Percentiles rank a stretch among this genome's conserved stretches.
Conservation (phyloP, 2,329 filamentous ascomycete species). For the Grosmannia huntii region DNA sequence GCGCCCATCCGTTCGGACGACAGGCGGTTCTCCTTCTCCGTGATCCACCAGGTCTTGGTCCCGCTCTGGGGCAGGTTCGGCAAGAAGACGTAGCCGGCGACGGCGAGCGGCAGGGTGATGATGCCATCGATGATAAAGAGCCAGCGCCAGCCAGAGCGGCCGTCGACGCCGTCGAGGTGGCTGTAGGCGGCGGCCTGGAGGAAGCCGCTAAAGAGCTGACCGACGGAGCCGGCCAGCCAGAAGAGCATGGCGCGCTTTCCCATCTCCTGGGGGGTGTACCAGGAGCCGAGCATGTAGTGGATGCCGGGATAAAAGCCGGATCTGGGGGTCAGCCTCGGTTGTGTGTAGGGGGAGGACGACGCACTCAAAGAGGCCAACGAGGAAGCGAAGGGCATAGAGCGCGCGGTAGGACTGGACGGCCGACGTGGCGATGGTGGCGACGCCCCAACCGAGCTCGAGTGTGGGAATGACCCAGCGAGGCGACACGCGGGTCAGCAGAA, state of each 20-base stretch:
- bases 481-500: slow-evolving; percentile 14
- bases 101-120: slow-evolving; percentile 29
- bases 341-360: slow-evolving; percentile 13
- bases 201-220: slow-evolving; percentile 19
- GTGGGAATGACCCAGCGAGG: slow-evolving; percentile 19
- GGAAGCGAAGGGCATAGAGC: slow-evolving; percentile 36
- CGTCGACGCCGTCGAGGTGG: slow-evolving; percentile 34
- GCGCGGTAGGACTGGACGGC: slow-evolving; percentile 14
- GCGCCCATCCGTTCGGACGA: slow-evolving; percentile 19
- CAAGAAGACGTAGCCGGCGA: slow-evolving; percentile 37
- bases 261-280: slow-evolving; percentile 48
- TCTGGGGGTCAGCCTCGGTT: slow-evolving; percentile 1
- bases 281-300: slow-evolving; percentile 33
- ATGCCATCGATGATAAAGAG: slow-evolving; percentile 31
- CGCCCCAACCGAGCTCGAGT: slow-evolving; percentile 19
- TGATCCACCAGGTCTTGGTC: slow-evolving; percentile 24
- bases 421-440: slow-evolving; percentile 13
- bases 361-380: slow-evolving; percentile 41
- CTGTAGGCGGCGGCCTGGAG: slow-evolving; percentile 38
- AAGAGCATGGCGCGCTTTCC: slow-evolving; percentile 53
- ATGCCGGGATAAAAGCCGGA: slow-evolving; percentile 39
- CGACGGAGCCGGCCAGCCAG: slow-evolving; percentile 44
- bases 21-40: slow-evolving; percentile 22
- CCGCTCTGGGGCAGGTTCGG: slow-evolving; percentile 31
- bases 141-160: slow-evolving; percentile 38